A percentile compares a stretch with the other conserved stretches of the same genome.
These are phyloP conservation scores for Leucosporidium creatinivorum DNA, from an alignment of 768 basidiomycete genomes.

Conservation along the genomic window DNA sequence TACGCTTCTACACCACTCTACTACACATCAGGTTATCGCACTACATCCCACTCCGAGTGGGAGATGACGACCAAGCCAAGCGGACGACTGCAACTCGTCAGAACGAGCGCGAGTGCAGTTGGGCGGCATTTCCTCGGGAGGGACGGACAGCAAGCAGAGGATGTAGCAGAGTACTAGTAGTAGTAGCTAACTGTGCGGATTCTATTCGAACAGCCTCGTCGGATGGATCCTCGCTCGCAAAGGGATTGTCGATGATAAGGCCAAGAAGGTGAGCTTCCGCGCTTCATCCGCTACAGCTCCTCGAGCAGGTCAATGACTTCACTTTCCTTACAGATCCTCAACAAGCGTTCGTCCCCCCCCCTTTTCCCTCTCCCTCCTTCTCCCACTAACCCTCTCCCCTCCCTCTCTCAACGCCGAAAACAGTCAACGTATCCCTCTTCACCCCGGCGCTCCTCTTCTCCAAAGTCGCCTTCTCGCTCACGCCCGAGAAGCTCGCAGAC, in stretches of 20 bases:
- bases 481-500: constrained; percentile 72
- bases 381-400: neutral
- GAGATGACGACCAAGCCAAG: neutral
- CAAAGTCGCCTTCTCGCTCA: constrained; percentile 74
- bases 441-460: constrained; percentile 40
- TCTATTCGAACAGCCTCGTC: constrained; percentile 17
- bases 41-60: neutral
- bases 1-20: no score
- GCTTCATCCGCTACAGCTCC: neutral
- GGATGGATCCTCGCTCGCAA: constrained; percentile 57
- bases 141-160: no score
- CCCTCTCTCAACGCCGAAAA: neutral
- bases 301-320: neutral
- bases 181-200: neutral
- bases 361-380: neutral
- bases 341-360: neutral
- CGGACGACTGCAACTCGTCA: neutral
- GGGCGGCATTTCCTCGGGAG: no score
- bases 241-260: constrained; percentile 79
- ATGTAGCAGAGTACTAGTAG: neutral
- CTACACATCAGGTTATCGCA: no score
- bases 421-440: constrained; percentile 77
- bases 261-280: constrained; percentile 62
- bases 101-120: no score
- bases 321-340: constrained; percentile 46